Evolutionary conservation across 257 asterid genomes (phyloP).

Genomic region (Solanum raphanifolium): DNA sequence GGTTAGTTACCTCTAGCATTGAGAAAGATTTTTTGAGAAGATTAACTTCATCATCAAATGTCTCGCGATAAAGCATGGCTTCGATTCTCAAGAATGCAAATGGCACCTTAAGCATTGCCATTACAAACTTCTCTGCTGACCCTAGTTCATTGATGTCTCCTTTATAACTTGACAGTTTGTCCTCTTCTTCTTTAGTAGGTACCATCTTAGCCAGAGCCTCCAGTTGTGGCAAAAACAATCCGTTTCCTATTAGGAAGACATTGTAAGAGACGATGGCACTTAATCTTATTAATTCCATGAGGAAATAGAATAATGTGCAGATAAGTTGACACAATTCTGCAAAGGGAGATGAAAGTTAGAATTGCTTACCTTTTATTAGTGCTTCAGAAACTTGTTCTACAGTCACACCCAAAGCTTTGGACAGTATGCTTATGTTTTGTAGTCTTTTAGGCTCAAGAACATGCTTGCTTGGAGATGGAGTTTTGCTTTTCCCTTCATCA

Average conservation of each 20-base stretch:
- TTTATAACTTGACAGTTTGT: conserved; percentile 54
- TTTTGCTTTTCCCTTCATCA: conserved; percentile 62
- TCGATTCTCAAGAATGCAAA: conserved; percentile 72
- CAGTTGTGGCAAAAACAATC: conserved; percentile 71
- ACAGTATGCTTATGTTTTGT: conserved; percentile 84
- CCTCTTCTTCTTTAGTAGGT: conserved; percentile 82
- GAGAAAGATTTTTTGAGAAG: conserved; percentile 86
- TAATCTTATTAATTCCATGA: neutral
- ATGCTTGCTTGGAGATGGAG: conserved; percentile 84
- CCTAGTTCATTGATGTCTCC: conserved; percentile 65
- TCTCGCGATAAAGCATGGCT: conserved; percentile 83
- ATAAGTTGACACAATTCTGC: neutral
- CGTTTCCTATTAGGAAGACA: conserved; percentile 46
- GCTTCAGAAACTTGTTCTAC: conserved; percentile 78
- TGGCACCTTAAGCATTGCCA: conserved; percentile 63
- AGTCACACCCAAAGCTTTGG: conserved; percentile 70
- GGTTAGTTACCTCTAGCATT: conserved; percentile 59
- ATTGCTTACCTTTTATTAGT: conserved; percentile 44
- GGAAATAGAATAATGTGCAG: neutral
- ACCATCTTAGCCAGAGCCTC: conserved; percentile 88
- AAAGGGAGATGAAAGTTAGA: neutral
- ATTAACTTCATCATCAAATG: conserved; percentile 72
- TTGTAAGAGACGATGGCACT: neutral
- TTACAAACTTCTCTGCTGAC: conserved; percentile 79
- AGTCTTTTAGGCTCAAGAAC: conserved; percentile 92